A percentile compares a stretch with the other conserved stretches of the same genome.
Evolutionary conservation across 2,329 filamentous ascomycete genomes (phyloP).

Genomic region (Raffaelea ambrosiae): DNA sequence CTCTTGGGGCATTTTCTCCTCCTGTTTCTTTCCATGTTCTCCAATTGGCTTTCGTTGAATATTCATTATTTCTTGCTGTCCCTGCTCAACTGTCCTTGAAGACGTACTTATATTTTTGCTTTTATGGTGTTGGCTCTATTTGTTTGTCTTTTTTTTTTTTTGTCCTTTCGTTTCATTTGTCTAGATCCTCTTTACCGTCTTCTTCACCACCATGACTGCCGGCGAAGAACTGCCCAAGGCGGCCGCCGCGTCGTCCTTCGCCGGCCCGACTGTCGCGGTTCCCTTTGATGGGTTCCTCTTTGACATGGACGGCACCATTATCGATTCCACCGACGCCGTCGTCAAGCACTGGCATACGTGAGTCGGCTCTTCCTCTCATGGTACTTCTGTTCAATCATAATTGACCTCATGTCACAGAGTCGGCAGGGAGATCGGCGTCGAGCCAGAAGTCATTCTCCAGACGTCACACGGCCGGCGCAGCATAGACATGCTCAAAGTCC

Average conservation of each 20-base stretch:
- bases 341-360: conserved; percentile 69
- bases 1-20: not conserved
- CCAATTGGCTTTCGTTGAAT: too few relatives aligned
- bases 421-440: conserved; percentile 73
- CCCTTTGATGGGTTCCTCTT: conserved; percentile 53
- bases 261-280: conserved; percentile 33
- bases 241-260: conserved; percentile 14
- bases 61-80: too few relatives aligned
- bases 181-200: not conserved
- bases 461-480: conserved; percentile 86
- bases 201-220: conserved; percentile 4
- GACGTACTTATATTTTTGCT: too few relatives aligned
- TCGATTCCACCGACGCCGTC: conserved; percentile 71
- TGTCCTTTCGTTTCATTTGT: not conserved
- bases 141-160: not conserved
- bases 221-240: not conserved
- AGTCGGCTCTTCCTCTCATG: conserved; percentile 16
- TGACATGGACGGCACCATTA: conserved; percentile 77
- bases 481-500: conserved; percentile 74
- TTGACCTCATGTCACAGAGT: conserved; percentile 47
- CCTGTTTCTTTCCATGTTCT: not conserved
- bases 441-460: conserved; percentile 74
- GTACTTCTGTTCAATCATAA: not conserved
- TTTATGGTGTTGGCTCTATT: not conserved
- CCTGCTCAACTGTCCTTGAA: too few relatives aligned